Evolutionary conservation across 2,329 filamentous ascomycete species (phyloP), one percentile per base, ranked within the genome.

Genomic region (Aureobasidium sp.): DNA sequence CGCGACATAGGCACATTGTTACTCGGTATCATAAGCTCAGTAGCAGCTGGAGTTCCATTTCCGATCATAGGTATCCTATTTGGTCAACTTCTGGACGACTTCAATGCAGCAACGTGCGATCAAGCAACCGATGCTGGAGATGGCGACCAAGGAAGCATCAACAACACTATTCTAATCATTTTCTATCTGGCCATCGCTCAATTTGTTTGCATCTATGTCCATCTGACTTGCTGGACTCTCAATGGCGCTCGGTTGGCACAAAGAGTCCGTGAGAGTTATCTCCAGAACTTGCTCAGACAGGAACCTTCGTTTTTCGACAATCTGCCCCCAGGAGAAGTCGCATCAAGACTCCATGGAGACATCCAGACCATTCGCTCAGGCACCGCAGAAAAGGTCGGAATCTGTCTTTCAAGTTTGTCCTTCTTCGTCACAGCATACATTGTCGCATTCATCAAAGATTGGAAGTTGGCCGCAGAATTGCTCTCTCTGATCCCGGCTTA

Each of bases 361-460:
- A 85, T 89, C 37, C 81, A 85, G 63, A 81, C 82, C 1, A 83
- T 90, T 57, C 86, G 87, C 67, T 80, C 81, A 0, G 87, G 87
- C 15, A 88, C 86, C 0, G 85, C 83, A 1, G 87, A 89, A 71
- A 90, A 90, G 70, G 85, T 88, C 17, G 86, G 86, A 57, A 82
- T 88, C 37, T 81, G 82, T 65, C 77, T 89, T 5, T 79, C 81
- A 27, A 85, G 81, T 56, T 71, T 82, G 11, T 83, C 84, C 2
- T 89, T 88, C 71, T 89, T 89, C 68, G 69, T 88, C 59, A 84
- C 86, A 0, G 83, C 85, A 3, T 89, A 87, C 64, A 76, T 85
- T 5, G 82, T 89, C 17, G 85, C 85, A 1, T 89, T 89, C 65
- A 81, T 85, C 69, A 84, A 86, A 67, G 79, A 87, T 66, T 76